A percentile compares a stretch with the other conserved stretches of the same genome.
These are phyloP conservation scores for Populus euphratica DNA, from an alignment of 345 rosid genomes.

Conservation along the genomic window DNA sequence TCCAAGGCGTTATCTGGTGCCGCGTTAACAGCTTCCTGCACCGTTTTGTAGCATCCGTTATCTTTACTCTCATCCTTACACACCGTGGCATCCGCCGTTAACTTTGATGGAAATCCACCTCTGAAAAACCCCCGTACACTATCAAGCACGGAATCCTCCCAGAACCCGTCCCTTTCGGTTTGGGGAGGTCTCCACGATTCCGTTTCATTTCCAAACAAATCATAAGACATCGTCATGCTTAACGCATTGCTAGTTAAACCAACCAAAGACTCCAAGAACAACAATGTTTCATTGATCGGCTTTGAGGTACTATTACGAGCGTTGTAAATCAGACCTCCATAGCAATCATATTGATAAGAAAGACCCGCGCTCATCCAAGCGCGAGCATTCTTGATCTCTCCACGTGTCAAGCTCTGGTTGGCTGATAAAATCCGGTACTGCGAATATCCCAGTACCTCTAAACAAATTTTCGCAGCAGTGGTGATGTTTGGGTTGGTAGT, in stretches of 20 bases:
- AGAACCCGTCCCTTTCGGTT: slow-evolving; percentile 70
- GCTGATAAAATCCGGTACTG: slow-evolving; percentile 37
- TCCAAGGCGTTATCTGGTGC: slow-evolving; percentile 48
- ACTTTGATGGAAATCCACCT: slow-evolving; percentile 43
- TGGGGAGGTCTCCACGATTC: slow-evolving; percentile 51
- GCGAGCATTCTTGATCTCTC: slow-evolving; percentile 58
- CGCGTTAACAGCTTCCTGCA: slow-evolving; percentile 76
- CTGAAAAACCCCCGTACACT: slow-evolving; percentile 9
- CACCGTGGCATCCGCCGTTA: slow-evolving; percentile 54
- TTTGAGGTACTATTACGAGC: slow-evolving; percentile 39
- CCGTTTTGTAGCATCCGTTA: slow-evolving; percentile 44
- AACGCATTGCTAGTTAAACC: slow-evolving; percentile 61
- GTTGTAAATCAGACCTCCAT: slow-evolving; percentile 47
- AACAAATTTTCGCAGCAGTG: slow-evolving; percentile 48
- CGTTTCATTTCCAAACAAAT: slow-evolving; percentile 46
- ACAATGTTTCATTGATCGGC: slow-evolving; percentile 43
- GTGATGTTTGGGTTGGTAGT: slow-evolving; percentile 55
- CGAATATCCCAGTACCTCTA: slow-evolving; percentile 50
- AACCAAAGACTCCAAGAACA: slow-evolving; percentile 43
- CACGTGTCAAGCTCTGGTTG: slow-evolving; percentile 34
- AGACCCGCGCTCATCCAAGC: slow-evolving; percentile 80
- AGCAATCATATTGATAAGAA: slow-evolving; percentile 62
- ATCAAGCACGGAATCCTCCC: slow-evolving; percentile 9
- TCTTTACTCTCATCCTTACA: slow-evolving; percentile 38
- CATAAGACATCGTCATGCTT: slow-evolving; percentile 61